These are phyloP conservation scores for Gentiana dahurica DNA, from an alignment of 257 asterid species.

Conservation along the genomic window DNA sequence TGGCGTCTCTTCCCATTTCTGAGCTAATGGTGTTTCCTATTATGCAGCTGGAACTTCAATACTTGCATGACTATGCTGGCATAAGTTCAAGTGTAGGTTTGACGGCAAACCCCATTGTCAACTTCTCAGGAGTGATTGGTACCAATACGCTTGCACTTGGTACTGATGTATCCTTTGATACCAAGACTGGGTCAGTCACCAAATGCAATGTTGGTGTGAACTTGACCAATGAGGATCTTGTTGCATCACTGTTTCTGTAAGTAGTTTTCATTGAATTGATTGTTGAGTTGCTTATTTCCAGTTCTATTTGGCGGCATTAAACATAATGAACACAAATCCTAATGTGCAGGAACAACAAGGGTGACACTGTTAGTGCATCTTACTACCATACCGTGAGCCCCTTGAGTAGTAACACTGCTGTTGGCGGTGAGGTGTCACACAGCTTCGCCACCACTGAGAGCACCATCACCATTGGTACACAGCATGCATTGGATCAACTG, in stretches of 20 bases:
- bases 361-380: constrained; percentile 32
- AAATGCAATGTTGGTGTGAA: constrained; percentile 35
- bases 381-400: constrained; percentile 43
- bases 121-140: constrained; percentile 40
- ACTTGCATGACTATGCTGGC: constrained; percentile 35
- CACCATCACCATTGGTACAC: constrained; percentile 39
- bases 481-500: constrained; percentile 36
- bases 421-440: constrained; percentile 42
- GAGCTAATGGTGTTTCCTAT: neutral
- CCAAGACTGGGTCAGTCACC: constrained; percentile 30
- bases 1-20: neutral
- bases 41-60: constrained; percentile 40
- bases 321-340: neutral
- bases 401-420: constrained; percentile 31
- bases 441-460: constrained; percentile 30
- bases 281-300: neutral
- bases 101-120: constrained; percentile 42
- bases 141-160: constrained; percentile 30
- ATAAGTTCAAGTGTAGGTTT: constrained; percentile 34
- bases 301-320: neutral
- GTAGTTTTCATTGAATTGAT: constrained; percentile 8
- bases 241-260: constrained; percentile 39
- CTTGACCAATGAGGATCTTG: constrained; percentile 35
- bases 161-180: constrained; percentile 35
- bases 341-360: constrained; percentile 36